A percentile compares a stretch with the other conserved stretches of the same genome.
These are phyloP conservation scores for Gastrodia elata DNA, from an alignment of 106 monocot genomes.

Conservation along the genomic window DNA sequence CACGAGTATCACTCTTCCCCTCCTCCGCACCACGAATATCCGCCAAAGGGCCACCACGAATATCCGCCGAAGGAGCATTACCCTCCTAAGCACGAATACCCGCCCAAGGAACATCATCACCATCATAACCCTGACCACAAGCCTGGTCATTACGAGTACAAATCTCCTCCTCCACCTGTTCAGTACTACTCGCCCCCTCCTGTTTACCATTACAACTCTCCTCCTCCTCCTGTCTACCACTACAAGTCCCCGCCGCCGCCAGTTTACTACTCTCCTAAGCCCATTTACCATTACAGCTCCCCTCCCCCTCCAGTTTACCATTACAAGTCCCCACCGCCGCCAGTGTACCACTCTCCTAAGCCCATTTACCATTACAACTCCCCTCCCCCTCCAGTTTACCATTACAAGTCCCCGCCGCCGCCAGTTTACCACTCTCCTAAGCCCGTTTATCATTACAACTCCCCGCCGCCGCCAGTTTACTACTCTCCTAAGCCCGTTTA, in stretches of 20 bases:
- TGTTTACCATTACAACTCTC: too few species aligned
- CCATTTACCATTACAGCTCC: too few species aligned
- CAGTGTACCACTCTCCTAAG: background rate
- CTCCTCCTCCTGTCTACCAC: too few species aligned
- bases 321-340: background rate
- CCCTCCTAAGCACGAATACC: too few species aligned
- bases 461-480: background rate
- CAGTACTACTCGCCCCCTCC: too few species aligned
- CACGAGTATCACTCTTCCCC: background rate
- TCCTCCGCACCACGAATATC: background rate
- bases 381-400: background rate
- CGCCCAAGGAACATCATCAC: too few species aligned
- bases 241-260: too few species aligned
- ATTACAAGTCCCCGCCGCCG: background rate
- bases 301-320: background rate
- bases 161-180: too few species aligned
- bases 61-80: too few species aligned
- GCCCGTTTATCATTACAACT: background rate
- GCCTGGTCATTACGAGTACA: too few species aligned
- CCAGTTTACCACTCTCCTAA: background rate
- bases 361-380: background rate
- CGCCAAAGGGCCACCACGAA: background rate
- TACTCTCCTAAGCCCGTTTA: background rate
- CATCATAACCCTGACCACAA: too few species aligned
- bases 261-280: too few species aligned